These are phyloP conservation scores for Amylostereum areolatum DNA, from an alignment of 1,284 basidiomycete species.

Conservation along the genomic window DNA sequence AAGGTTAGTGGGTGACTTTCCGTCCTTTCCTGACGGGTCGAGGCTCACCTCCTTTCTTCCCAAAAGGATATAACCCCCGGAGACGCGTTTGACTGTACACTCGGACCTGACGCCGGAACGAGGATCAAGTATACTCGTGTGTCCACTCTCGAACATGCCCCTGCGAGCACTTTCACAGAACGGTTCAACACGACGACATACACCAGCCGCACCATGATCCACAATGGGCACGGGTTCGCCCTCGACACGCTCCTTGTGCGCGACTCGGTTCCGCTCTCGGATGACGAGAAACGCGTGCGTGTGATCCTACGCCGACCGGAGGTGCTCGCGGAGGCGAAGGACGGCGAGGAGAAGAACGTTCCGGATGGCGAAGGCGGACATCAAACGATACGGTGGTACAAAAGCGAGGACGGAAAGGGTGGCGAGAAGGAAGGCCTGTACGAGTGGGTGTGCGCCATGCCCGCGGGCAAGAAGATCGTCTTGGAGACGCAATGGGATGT, in stretches of 20 bases:
- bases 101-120: slow-evolving; percentile 46
- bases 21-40: background rate
- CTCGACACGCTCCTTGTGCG: slow-evolving; percentile 39
- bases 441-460: slow-evolving; percentile 22
- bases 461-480: slow-evolving; percentile 24
- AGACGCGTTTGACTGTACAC: slow-evolving; percentile 47
- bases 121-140: slow-evolving; percentile 42
- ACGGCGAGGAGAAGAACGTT: slow-evolving; percentile 28
- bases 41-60: background rate
- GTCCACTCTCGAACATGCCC: slow-evolving; percentile 26
- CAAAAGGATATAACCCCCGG: slow-evolving; percentile 38
- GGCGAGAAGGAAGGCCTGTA: slow-evolving; percentile 23
- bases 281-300: slow-evolving; percentile 29
- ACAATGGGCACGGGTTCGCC: slow-evolving; percentile 41
- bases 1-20: slow-evolving; percentile 19
- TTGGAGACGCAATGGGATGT: slow-evolving; percentile 47
- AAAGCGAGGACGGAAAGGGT: slow-evolving; percentile 15
- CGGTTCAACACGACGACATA: slow-evolving; percentile 36
- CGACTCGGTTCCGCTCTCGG: slow-evolving; percentile 41
- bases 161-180: slow-evolving; percentile 37
- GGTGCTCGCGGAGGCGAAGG: slow-evolving; percentile 39
- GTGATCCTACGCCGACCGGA: slow-evolving; percentile 42
- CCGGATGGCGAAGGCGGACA: slow-evolving; percentile 6
- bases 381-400: slow-evolving; percentile 19
- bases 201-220: slow-evolving; percentile 36